Percentiles rank a stretch among this genome's conserved stretches.
phyloP scores from a whole-genome alignment of 345 rosid species.

The Eucalyptus tenuipes region DNA sequence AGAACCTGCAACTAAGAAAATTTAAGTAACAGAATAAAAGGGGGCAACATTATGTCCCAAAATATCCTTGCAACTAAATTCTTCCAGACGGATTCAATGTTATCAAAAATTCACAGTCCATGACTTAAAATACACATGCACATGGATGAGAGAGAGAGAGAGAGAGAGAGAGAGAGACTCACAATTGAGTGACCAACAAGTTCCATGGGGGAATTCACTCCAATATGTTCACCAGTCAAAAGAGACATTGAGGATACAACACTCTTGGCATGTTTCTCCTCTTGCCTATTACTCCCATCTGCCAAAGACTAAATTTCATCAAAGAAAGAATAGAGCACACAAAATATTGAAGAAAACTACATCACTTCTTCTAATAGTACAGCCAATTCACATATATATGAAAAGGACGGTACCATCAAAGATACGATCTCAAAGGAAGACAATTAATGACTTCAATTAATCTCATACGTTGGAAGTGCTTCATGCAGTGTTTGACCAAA shows the following conservation, averaged over 20 bases:
- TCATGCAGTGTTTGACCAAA: not conserved
- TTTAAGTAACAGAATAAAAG: not conserved
- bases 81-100: not conserved
- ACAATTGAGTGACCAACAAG: constrained; percentile 68
- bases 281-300: constrained; percentile 26
- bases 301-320: not conserved
- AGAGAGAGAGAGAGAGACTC: constrained; percentile 1
- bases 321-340: not conserved
- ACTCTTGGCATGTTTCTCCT: constrained; percentile 5
- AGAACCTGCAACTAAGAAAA: constrained; percentile 30
- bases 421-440: not conserved
- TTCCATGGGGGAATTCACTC: constrained; percentile 39
- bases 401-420: not conserved
- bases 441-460: not conserved
- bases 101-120: not conserved
- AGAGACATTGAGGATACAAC: constrained; percentile 4
- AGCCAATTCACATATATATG: not conserved
- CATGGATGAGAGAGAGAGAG: not conserved
- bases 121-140: not conserved
- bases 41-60: not conserved
- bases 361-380: not conserved
- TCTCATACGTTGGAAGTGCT: not conserved
- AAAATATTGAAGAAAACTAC: not conserved
- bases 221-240: constrained; percentile 15
- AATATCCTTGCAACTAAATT: not conserved